A percentile compares a stretch with the other conserved stretches of the same genome.
These are phyloP conservation scores for Nitzschia sp. DNA, from an alignment of 108 stramenopile genomes.

Conservation along the genomic window DNA sequence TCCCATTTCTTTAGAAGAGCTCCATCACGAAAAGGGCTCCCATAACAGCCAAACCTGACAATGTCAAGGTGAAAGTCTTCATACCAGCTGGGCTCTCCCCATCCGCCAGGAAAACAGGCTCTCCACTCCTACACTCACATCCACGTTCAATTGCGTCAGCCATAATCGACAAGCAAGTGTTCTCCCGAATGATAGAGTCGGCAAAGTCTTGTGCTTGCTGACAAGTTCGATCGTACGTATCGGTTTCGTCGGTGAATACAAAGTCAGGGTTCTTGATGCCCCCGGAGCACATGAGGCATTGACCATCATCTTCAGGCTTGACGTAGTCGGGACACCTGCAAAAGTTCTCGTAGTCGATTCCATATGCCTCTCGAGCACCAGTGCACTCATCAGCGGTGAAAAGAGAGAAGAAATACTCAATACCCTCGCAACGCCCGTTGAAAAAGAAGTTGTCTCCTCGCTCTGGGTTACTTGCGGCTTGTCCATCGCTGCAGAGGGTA, in stretches of 20 bases:
- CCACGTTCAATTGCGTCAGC: background rate
- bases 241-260: background rate
- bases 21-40: no score
- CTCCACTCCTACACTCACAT: slow-evolving; percentile 9
- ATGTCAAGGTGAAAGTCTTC: background rate
- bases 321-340: slow-evolving; percentile 26
- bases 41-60: background rate
- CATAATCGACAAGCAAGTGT: slow-evolving; percentile 5
- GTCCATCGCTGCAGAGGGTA: slow-evolving; percentile 26
- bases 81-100: background rate
- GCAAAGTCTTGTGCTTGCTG: slow-evolving; percentile 30
- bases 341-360: slow-evolving; percentile 21
- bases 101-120: background rate
- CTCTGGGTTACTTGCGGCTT: slow-evolving; percentile 8
- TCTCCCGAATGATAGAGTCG: slow-evolving; percentile 13
- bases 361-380: background rate
- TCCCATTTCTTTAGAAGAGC: no score
- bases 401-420: slow-evolving; percentile 26
- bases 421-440: slow-evolving; percentile 21
- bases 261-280: slow-evolving; percentile 17
- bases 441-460: slow-evolving; percentile 17
- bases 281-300: slow-evolving; percentile 24
- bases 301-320: background rate
- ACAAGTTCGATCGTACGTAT: slow-evolving; percentile 12
- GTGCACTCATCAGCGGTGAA: slow-evolving; percentile 17